A percentile compares a stretch with the other conserved stretches of the same genome.
phyloP scores from a whole-genome alignment of 768 basidiomycete genomes.

The Auricularia cornea region DNA sequence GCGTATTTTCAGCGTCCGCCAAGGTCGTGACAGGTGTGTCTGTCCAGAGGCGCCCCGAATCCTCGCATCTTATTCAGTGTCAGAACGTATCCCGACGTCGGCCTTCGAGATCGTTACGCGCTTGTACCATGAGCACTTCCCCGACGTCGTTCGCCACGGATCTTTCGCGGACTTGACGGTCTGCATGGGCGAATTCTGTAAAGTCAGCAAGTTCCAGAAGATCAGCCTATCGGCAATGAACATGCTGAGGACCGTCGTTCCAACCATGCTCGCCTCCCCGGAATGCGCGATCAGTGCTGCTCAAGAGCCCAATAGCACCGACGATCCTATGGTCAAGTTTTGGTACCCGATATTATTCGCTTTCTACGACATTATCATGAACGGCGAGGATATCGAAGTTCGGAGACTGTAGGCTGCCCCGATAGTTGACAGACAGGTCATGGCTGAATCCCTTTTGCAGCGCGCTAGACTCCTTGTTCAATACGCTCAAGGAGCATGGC shows the following conservation, averaged over 20 bases:
- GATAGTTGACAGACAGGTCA: background rate
- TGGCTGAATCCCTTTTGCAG: constrained; percentile 35
- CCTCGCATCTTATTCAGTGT: background rate
- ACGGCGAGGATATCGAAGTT: constrained; percentile 96
- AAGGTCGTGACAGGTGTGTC: constrained; percentile 75
- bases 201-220: constrained; percentile 98
- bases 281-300: constrained; percentile 44
- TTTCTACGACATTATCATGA: constrained; percentile 99
- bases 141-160: constrained; percentile 84
- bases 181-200: constrained; percentile 98
- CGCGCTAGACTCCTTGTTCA: constrained; percentile 93
- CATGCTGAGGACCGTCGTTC: constrained; percentile 90
- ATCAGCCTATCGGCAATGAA: constrained; percentile 93
- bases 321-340: constrained; percentile 89
- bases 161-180: constrained; percentile 94
- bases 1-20: constrained; percentile 94
- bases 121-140: constrained; percentile 85
- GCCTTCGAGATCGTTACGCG: constrained; percentile 94
- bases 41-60: background rate
- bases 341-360: constrained; percentile 96
- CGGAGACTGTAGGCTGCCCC: constrained; percentile 69
- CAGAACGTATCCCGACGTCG: constrained; percentile 84
- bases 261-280: constrained; percentile 79
- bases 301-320: constrained; percentile 26
- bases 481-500: constrained; percentile 86